A percentile compares a stretch with the other conserved stretches of the same genome.
phyloP scores from a whole-genome alignment of 2,329 filamentous ascomycete genomes.

The Exophiala sideris region DNA sequence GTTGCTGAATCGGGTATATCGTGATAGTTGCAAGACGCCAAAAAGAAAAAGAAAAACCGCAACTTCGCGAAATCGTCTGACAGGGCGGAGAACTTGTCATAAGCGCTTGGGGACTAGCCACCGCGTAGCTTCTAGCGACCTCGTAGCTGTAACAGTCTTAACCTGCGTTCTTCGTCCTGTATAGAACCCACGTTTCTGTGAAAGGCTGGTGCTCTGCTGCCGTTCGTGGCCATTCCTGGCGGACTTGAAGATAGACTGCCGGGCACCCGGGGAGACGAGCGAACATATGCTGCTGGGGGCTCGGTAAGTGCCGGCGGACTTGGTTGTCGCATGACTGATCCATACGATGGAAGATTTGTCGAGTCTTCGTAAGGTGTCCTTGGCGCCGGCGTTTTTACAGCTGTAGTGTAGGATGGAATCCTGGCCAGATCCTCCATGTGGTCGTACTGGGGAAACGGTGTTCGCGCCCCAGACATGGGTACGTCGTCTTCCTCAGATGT shows the following conservation, averaged over 20 bases:
- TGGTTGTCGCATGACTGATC: slow-evolving; percentile 45
- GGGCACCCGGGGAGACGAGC: slow-evolving; percentile 37
- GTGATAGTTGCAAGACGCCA: too few species aligned
- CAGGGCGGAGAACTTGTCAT: background rate
- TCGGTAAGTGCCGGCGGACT: slow-evolving; percentile 33
- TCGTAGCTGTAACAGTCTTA: slow-evolving; percentile 40
- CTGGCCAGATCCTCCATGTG: slow-evolving; percentile 66
- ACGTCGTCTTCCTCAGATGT: slow-evolving; percentile 46
- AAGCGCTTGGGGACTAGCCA: background rate
- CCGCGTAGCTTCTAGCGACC: slow-evolving; percentile 23
- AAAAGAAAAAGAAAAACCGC: too few species aligned
- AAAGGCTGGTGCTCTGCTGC: slow-evolving; percentile 29
- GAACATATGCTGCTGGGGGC: slow-evolving; percentile 39
- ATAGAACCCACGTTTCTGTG: slow-evolving; percentile 27
- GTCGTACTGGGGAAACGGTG: slow-evolving; percentile 44
- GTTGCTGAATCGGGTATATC: too few species aligned
- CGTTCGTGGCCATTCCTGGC: slow-evolving; percentile 30
- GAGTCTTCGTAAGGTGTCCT: slow-evolving; percentile 43
- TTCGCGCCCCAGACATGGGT: slow-evolving; percentile 43
- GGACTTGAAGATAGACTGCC: slow-evolving; percentile 28
- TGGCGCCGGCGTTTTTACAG: slow-evolving; percentile 62
- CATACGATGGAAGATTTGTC: slow-evolving; percentile 61
- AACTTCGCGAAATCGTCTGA: too few species aligned
- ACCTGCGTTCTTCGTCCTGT: slow-evolving; percentile 40
- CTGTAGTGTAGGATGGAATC: slow-evolving; percentile 74